phyloP scores from a whole-genome alignment of 2,329 filamentous ascomycete genomes.

The Ceratocystis cubensis region DNA sequence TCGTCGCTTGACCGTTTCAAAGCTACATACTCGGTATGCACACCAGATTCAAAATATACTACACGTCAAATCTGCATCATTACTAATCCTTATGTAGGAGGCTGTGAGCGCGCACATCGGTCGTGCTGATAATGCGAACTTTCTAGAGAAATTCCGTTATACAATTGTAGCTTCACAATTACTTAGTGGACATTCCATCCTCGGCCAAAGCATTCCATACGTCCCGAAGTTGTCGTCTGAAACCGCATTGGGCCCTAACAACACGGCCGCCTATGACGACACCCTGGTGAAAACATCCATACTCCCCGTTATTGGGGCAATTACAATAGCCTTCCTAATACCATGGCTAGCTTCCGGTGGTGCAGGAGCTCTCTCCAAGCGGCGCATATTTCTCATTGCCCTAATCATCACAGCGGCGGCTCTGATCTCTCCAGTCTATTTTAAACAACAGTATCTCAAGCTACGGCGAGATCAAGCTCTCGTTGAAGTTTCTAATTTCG shows the following conservation, averaged over 20 bases:
- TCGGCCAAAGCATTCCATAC: conserved; percentile 25
- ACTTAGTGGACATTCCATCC: conserved; percentile 55
- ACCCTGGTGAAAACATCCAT: conserved; percentile 31
- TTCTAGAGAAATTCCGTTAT: conserved; percentile 87
- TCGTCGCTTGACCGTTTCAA: conserved; percentile 35
- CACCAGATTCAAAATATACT: neutral
- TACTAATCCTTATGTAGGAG: conserved; percentile 34
- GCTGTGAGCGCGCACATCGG: conserved; percentile 61
- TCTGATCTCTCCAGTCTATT: conserved; percentile 51
- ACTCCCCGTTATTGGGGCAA: conserved; percentile 50
- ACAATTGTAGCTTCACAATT: conserved; percentile 85
- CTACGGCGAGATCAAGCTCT: conserved; percentile 65
- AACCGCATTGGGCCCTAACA: neutral
- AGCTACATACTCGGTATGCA: conserved; percentile 41
- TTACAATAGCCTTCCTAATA: conserved; percentile 56
- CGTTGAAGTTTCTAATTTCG: conserved; percentile 53
- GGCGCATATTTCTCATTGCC: conserved; percentile 37
- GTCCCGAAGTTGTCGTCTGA: conserved; percentile 9
- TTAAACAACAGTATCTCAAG: conserved; percentile 69
- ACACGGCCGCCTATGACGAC: conserved; percentile 29
- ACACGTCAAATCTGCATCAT: neutral
- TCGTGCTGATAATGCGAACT: conserved; percentile 66
- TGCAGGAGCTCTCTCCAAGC: conserved; percentile 37
- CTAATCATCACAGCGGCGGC: conserved; percentile 42
- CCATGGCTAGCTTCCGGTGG: conserved; percentile 53